phyloP scores from a whole-genome alignment of 1,139 yeast species.

The Hemisphaericaspora xylanilytica region DNA sequence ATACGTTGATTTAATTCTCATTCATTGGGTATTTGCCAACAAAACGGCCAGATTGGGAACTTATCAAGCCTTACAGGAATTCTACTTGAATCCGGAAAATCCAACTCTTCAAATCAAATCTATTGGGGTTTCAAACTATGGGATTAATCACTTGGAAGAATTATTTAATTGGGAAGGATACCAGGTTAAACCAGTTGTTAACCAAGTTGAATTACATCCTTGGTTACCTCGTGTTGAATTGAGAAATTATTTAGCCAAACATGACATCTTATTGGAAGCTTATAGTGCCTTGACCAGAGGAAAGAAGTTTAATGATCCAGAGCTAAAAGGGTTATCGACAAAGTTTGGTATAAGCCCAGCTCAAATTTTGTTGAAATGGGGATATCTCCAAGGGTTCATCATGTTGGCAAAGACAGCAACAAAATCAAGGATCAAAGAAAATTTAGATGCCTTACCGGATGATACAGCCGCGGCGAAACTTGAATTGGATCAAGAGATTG shows the following conservation, averaged over 20 bases:
- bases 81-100: conserved; percentile 26
- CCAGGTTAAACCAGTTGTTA: conserved; percentile 37
- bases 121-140: conserved; percentile 46
- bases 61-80: conserved; percentile 43
- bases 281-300: conserved; percentile 72
- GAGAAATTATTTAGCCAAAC: conserved; percentile 33
- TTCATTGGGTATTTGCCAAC: conserved; percentile 34
- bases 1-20: conserved; percentile 45
- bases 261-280: conserved; percentile 58
- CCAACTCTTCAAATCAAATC: conserved; percentile 29
- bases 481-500: conserved; percentile 32
- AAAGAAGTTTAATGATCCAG: conserved; percentile 50
- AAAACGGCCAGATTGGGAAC: conserved; percentile 34
- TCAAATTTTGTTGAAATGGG: conserved; percentile 37
- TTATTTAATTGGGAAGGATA: conserved; percentile 34
- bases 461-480: conserved; percentile 25
- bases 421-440: conserved; percentile 40
- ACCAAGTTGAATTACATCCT: conserved; percentile 49
- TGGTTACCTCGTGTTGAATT: conserved; percentile 42
- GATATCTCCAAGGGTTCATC: conserved; percentile 55
- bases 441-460: conserved; percentile 35
- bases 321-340: conserved; percentile 30
- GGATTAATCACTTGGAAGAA: conserved; percentile 35
- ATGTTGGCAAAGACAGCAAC: conserved; percentile 72
- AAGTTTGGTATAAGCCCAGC: conserved; percentile 23